Evolutionary conservation across 1,139 yeast genomes (phyloP).

Genomic region (Wickerhamiella infanticola): DNA sequence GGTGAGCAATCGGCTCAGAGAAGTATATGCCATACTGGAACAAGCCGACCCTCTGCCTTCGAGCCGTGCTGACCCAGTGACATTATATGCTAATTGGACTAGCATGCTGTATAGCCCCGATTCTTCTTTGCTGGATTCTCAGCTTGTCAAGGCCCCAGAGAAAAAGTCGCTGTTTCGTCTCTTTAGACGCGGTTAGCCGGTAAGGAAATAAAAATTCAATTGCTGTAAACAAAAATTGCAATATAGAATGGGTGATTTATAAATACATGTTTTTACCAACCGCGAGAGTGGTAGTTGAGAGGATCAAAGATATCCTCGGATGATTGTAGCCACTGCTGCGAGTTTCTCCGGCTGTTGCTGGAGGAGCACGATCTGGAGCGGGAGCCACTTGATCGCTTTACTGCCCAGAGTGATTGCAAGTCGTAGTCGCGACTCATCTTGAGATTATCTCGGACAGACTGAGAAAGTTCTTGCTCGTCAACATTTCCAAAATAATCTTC

Average conservation of each 20-base stretch:
- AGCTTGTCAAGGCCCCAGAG: neutral
- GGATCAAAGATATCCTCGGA: conserved; percentile 23
- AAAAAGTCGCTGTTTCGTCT: neutral
- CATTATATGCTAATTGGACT: neutral
- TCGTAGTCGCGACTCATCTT: conserved; percentile 8
- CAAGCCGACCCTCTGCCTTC: conserved; percentile 8
- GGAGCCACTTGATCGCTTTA: neutral
- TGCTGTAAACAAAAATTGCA: neutral
- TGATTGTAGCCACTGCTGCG: conserved; percentile 19
- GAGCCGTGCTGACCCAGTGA: neutral
- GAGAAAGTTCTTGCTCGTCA: conserved; percentile 7
- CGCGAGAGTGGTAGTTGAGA: conserved; percentile 26
- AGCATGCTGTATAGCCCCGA: conserved; percentile 1
- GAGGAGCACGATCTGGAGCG: neutral
- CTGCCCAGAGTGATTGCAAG: conserved; percentile 6
- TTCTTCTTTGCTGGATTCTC: neutral
- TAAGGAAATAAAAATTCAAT: no score
- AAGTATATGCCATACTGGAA: conserved; percentile 6
- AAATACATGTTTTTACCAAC: conserved; percentile 19
- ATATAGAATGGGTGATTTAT: no score
- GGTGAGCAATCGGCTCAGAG: conserved; percentile 4
- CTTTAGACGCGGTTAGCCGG: neutral
- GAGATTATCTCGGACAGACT: conserved; percentile 7
- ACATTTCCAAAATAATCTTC: neutral
- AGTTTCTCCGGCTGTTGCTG: conserved; percentile 2